phyloP scores from a whole-genome alignment of 208 protist genomes.

The Leishmania mexicana region DNA sequence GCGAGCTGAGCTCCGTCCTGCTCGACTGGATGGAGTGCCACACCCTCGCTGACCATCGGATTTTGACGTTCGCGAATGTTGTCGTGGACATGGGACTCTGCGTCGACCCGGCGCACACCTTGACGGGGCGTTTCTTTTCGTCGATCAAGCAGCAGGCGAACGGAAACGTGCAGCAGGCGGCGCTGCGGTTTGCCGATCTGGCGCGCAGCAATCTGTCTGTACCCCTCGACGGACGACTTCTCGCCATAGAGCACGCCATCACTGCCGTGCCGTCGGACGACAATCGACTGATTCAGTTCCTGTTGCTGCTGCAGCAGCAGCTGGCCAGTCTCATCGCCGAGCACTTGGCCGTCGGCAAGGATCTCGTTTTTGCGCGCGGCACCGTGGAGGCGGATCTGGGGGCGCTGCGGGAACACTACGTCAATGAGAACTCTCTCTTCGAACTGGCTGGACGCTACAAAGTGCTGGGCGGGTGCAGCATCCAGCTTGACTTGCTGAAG shows the following conservation, averaged over 20 bases:
- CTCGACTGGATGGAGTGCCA: conserved; percentile 75
- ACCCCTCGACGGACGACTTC: conserved; percentile 48
- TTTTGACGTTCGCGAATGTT: conserved; percentile 61
- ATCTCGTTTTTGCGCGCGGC: conserved; percentile 21
- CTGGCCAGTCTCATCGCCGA: conserved; percentile 50
- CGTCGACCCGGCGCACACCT: conserved; percentile 45
- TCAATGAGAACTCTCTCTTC: conserved; percentile 68
- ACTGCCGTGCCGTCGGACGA: conserved; percentile 33
- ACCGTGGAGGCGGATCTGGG: conserved; percentile 45
- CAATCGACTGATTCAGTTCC: conserved; percentile 57
- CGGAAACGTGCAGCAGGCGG: conserved; percentile 37
- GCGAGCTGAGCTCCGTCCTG: conserved; percentile 40
- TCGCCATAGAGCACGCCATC: conserved; percentile 54
- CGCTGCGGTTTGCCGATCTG: conserved; percentile 65
- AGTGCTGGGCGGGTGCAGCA: conserved; percentile 65
- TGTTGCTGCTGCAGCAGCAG: conserved; percentile 77
- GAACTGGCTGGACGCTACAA: conserved; percentile 65
- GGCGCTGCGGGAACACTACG: conserved; percentile 46
- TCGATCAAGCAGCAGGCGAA: conserved; percentile 42
- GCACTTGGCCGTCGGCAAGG: conserved; percentile 31
- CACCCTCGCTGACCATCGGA: conserved; percentile 58
- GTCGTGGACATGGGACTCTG: conserved; percentile 46
- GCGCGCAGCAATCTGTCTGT: conserved; percentile 43
- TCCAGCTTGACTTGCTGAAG: conserved; percentile 86
- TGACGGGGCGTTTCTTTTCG: conserved; percentile 67